Conservation (phyloP, 768 basidiomycete species). For the Boletus sp. region DNA sequence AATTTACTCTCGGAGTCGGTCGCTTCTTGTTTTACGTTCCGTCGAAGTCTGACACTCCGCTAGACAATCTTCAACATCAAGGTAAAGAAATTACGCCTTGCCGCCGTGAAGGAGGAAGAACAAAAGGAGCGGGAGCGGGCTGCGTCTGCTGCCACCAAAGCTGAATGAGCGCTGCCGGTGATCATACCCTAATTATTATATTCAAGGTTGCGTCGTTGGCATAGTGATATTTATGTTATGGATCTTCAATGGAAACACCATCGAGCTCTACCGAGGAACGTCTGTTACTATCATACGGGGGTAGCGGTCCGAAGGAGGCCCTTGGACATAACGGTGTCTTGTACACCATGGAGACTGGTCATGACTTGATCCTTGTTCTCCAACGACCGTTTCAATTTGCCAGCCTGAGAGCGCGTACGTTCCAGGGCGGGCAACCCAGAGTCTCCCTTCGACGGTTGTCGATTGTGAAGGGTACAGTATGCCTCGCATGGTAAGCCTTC, state of each 20-base stretch:
- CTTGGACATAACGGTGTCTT: slow-evolving; percentile 40
- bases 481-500: slow-evolving; percentile 65
- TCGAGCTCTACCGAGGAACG: slow-evolving; percentile 6
- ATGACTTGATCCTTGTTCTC: slow-evolving; percentile 29
- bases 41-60: neutral
- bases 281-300: slow-evolving; percentile 36
- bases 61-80: slow-evolving; percentile 75
- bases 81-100: slow-evolving; percentile 59
- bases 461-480: slow-evolving; percentile 49
- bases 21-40: slow-evolving; percentile 2
- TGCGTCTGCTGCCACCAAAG: slow-evolving; percentile 15
- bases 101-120: slow-evolving; percentile 45
- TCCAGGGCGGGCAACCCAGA: slow-evolving; percentile 65
- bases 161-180: slow-evolving; percentile 15
- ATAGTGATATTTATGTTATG: slow-evolving; percentile 16
- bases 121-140: slow-evolving; percentile 35
- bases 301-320: slow-evolving; percentile 26
- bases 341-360: slow-evolving; percentile 30
- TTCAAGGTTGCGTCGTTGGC: neutral
- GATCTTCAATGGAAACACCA: neutral
- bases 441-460: slow-evolving; percentile 41
- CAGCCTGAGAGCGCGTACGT: slow-evolving; percentile 64
- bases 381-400: slow-evolving; percentile 65
- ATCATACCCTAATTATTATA: slow-evolving; percentile 15
- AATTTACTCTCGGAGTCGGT: slow-evolving; percentile 73